phyloP scores from a whole-genome alignment of 129 eudicot species.

The Flaveria trinervia region DNA sequence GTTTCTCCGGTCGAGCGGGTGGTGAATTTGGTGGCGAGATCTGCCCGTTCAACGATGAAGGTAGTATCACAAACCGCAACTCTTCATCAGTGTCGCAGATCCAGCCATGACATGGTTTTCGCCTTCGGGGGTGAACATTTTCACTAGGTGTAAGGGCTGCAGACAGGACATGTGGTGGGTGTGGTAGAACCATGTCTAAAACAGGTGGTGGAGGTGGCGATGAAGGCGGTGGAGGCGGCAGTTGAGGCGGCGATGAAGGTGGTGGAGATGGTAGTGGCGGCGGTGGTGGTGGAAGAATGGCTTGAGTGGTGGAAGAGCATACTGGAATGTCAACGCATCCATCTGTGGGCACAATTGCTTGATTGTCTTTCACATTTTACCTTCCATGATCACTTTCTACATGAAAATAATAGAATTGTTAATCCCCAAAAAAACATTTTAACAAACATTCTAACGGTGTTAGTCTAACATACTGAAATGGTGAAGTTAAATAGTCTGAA shows the following conservation, averaged over 20 bases:
- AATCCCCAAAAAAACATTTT: neutral
- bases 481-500: neutral
- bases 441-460: no score
- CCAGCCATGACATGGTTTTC: slow-evolving; percentile 41
- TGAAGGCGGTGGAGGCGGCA: neutral
- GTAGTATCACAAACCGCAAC: slow-evolving; percentile 22
- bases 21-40: slow-evolving; percentile 22
- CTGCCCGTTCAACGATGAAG: slow-evolving; percentile 10
- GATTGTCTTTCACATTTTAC: neutral
- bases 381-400: slow-evolving; percentile 1
- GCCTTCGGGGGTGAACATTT: slow-evolving; percentile 19
- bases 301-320: slow-evolving; percentile 19
- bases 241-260: neutral
- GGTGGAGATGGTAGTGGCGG: neutral
- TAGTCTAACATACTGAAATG: neutral
- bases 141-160: slow-evolving; percentile 6
- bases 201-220: slow-evolving; percentile 13
- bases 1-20: neutral
- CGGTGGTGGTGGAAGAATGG: slow-evolving; percentile 20
- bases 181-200: neutral
- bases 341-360: neutral
- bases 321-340: slow-evolving; percentile 25
- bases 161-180: neutral
- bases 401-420: neutral
- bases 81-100: slow-evolving; percentile 28